Conservation (phyloP, 148 eudicot genomes). For the Rhododendron williamsianum region DNA sequence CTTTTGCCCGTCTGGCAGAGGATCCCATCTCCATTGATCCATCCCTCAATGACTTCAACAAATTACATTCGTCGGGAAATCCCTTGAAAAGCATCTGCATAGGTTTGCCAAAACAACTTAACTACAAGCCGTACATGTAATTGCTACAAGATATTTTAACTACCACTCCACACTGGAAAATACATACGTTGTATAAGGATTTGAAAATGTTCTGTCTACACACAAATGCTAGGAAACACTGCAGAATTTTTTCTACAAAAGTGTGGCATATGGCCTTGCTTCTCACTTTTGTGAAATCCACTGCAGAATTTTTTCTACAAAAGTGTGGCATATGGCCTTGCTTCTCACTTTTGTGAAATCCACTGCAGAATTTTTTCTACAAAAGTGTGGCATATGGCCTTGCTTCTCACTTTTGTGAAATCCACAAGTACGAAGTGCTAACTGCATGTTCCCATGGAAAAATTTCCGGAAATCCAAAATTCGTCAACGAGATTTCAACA, state of each 20-base stretch:
- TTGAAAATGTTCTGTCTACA: background rate
- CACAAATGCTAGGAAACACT: background rate
- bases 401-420: background rate
- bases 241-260: background rate
- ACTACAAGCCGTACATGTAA: background rate
- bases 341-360: too few species aligned
- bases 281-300: too few species aligned
- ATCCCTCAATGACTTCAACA: constrained; percentile 46
- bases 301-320: background rate
- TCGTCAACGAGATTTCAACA: too few species aligned
- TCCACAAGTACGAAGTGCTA: background rate
- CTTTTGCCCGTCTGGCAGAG: constrained; percentile 21
- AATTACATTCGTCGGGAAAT: constrained; percentile 55
- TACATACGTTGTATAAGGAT: background rate
- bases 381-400: background rate
- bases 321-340: background rate
- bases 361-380: background rate
- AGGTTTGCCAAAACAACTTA: background rate
- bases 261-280: background rate
- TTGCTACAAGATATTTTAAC: background rate
- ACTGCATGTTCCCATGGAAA: too few species aligned
- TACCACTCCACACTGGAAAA: background rate
- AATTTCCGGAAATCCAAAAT: too few species aligned
- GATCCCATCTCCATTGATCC: constrained; percentile 56
- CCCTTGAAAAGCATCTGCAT: constrained; percentile 80